Evolutionary conservation across 78 protist species (phyloP).

Genomic region (Dictyostelium intermedium): DNA sequence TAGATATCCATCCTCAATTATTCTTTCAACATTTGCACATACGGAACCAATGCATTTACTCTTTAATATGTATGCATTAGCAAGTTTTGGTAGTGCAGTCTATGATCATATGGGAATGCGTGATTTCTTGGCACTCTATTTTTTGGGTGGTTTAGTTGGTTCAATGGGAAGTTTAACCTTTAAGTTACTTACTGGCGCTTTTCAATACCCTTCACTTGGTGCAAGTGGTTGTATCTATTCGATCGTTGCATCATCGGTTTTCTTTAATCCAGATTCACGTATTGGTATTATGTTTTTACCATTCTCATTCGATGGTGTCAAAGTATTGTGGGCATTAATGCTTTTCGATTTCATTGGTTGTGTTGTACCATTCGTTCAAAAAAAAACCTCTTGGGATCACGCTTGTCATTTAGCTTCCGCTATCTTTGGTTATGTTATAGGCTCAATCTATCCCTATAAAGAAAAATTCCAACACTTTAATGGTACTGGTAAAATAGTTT

Average conservation of each 20-base stretch:
- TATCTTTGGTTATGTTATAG: background rate
- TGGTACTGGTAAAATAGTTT: background rate
- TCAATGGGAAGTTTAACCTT: conserved; percentile 29
- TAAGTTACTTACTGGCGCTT: background rate
- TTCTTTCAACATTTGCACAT: conserved; percentile 61
- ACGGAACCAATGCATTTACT: conserved; percentile 11
- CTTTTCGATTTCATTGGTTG: conserved; percentile 16
- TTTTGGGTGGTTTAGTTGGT: conserved; percentile 58
- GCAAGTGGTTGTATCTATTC: conserved; percentile 48
- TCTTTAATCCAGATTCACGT: background rate
- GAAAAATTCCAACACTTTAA: conserved; percentile 11
- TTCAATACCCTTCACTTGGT: conserved; percentile 34
- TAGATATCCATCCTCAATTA: conserved; percentile 15
- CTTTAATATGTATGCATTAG: conserved; percentile 51
- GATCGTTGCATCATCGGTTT: background rate
- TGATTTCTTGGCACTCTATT: conserved; percentile 16
- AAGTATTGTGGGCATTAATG: background rate
- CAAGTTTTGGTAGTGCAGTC: conserved; percentile 24
- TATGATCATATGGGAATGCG: conserved; percentile 37
- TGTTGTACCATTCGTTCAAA: background rate
- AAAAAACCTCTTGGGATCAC: conserved; percentile 43
- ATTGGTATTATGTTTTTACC: conserved; percentile 45
- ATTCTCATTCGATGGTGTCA: background rate
- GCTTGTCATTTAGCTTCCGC: conserved; percentile 45
- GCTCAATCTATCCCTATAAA: conserved; percentile 14